phyloP scores from a whole-genome alignment of 305 asterid species.

The Fraxinus dipetala region DNA sequence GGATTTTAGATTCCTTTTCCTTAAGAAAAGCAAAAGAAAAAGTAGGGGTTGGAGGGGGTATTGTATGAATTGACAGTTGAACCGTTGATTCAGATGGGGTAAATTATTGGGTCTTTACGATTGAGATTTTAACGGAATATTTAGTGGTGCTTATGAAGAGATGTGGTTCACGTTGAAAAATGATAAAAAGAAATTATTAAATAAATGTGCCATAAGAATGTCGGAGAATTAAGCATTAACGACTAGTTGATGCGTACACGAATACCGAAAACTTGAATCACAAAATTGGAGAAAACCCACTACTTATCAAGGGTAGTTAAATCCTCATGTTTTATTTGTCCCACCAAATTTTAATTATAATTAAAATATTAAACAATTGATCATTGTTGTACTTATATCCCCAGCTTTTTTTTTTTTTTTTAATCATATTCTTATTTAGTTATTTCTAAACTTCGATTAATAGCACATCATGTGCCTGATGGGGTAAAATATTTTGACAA shows the following conservation, averaged over 20 bases:
- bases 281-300: neutral
- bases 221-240: neutral
- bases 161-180: neutral
- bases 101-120: slow-evolving; percentile 15
- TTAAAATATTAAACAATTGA: neutral
- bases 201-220: neutral
- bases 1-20: neutral
- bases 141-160: slow-evolving; percentile 7
- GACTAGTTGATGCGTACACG: neutral
- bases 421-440: neutral
- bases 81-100: slow-evolving; percentile 19
- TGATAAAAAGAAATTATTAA: neutral
- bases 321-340: neutral
- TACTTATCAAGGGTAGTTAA: neutral
- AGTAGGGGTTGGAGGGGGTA: slow-evolving; percentile 10
- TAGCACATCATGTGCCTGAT: neutral
- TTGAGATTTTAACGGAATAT: slow-evolving; percentile 18
- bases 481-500: no score
- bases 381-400: neutral
- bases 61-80: slow-evolving; percentile 18
- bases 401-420: neutral
- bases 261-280: no score
- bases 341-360: neutral
- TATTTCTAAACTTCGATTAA: neutral
- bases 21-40: neutral